Evolutionary conservation across 139 green algal genomes (phyloP).

Genomic region (Coelastrella sp.): DNA sequence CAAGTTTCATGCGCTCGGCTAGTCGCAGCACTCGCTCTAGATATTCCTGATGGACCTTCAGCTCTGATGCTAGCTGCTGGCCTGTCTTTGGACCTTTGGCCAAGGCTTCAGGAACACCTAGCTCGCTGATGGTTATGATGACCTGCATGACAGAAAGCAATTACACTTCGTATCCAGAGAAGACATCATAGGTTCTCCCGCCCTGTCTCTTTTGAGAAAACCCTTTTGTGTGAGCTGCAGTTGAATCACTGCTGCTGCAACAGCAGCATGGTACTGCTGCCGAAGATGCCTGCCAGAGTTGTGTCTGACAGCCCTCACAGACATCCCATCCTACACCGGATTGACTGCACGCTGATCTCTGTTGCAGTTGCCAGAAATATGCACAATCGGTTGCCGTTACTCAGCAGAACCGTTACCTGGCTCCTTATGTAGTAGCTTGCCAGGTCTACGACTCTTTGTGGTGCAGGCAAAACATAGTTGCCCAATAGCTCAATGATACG

Average conservation of each 20-base stretch:
- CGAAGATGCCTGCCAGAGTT: no score
- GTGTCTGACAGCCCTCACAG: no score
- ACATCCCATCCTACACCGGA: no score
- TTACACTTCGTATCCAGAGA: no score
- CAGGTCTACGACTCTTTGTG: conserved; percentile 40
- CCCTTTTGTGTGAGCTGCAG: no score
- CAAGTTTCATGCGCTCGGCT: conserved; percentile 14
- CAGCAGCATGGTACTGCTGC: no score
- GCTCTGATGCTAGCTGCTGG: conserved; percentile 24
- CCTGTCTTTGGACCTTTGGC: conserved; percentile 25
- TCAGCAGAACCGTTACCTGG: conserved; percentile 3
- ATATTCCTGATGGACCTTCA: conserved; percentile 31
- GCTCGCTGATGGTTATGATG: conserved; percentile 38
- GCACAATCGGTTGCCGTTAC: no score
- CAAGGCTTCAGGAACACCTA: conserved; percentile 38
- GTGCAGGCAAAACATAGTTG: conserved; percentile 47
- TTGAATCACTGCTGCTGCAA: no score
- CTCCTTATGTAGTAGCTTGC: conserved; percentile 8
- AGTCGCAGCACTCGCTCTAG: conserved; percentile 30
- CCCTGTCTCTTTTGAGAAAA: no score
- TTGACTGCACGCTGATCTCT: no score
- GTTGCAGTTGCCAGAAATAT: no score
- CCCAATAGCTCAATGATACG: conserved; percentile 34
- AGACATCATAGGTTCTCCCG: no score
- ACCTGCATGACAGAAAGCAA: neutral